Evolutionary conservation across 495 filamentous ascomycete species (phyloP), one percentile per base, ranked within the genome.

Genomic region (Penicillium steckii): DNA sequence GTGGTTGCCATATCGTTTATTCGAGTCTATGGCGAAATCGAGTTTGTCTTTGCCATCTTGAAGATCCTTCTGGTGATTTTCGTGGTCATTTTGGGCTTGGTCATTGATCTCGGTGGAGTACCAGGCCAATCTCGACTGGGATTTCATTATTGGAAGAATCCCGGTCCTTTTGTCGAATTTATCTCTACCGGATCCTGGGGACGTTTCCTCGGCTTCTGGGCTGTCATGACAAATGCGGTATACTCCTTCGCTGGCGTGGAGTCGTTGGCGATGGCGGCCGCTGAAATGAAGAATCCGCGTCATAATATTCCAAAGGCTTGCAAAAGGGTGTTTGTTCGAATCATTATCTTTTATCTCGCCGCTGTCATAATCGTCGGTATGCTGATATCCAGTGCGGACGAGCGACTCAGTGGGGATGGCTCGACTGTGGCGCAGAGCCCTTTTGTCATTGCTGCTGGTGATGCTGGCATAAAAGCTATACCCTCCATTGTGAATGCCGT

Each of bases 231-330:
- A 6, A 81, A 77, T 40, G 81, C 81, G 10, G 80, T 83, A 4
- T 85, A 82, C 64, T 76, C 73, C 0, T 85, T 82, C 51, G 74
- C 80, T 1, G 82, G 81, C 19, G 72, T 84, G 21, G 78, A 81
- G 48, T 73, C 67, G 10, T 64, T 81, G 19, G 74, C 78, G 15
- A 78, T 80, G 60, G 76, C 78, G 0, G 78, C 79, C 6, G 76
- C 77, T 3, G 79, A 75, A 53, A 78, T 70, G 15, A 56, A 57
- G 48, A 72, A 76, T 25, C 74, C 75, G 0, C 65, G 71, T 1
- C 61, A 67, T 8, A 72, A 69, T 18, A 75, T 78, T 45, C 75
- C 75, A n/a, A 70, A 69, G 43, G 74, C 73, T 3, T 71, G 71
- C 43, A 72, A 72, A 43, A 60, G 71, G 12, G 73, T 78, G 8